Evolutionary conservation across 225 moss, liverwort and hornwort genomes (phyloP).

Genomic region (Takakia lepidozioides): DNA sequence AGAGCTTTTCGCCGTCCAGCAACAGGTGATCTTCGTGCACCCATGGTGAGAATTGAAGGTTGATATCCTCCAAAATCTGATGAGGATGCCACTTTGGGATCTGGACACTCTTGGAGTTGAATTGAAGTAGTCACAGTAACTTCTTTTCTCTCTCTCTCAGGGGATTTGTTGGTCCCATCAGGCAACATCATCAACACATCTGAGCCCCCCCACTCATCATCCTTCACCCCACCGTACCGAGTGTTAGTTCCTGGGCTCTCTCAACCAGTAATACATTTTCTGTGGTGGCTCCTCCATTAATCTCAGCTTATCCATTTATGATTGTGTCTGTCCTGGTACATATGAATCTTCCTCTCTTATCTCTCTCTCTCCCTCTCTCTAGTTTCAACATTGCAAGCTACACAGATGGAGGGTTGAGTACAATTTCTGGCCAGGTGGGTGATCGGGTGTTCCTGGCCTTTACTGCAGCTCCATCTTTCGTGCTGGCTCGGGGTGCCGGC

Average conservation of each 20-base stretch:
- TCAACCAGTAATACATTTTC: too few species aligned
- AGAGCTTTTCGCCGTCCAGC: slow-evolving; percentile 2
- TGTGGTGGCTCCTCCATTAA: neutral
- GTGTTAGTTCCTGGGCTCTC: neutral
- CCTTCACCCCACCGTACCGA: neutral
- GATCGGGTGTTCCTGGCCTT: neutral
- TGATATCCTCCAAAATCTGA: slow-evolving; percentile 6
- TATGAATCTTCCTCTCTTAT: neutral
- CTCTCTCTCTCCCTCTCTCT: neutral
- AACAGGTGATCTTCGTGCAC: neutral
- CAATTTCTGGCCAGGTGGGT: slow-evolving; percentile 1
- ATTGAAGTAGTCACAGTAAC: neutral
- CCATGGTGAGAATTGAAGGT: neutral
- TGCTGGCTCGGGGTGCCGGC: neutral
- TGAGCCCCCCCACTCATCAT: neutral
- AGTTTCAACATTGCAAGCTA: neutral
- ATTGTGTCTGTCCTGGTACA: neutral
- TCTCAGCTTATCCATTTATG: neutral
- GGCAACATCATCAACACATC: slow-evolving; percentile 1
- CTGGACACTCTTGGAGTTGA: neutral
- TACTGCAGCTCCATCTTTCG: neutral
- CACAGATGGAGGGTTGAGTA: neutral
- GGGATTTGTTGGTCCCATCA: neutral
- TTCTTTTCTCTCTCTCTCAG: neutral
- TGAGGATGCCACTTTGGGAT: neutral